phyloP scores from a whole-genome alignment of 768 basidiomycete genomes.

The Rhodosporidiobolus sp. region DNA sequence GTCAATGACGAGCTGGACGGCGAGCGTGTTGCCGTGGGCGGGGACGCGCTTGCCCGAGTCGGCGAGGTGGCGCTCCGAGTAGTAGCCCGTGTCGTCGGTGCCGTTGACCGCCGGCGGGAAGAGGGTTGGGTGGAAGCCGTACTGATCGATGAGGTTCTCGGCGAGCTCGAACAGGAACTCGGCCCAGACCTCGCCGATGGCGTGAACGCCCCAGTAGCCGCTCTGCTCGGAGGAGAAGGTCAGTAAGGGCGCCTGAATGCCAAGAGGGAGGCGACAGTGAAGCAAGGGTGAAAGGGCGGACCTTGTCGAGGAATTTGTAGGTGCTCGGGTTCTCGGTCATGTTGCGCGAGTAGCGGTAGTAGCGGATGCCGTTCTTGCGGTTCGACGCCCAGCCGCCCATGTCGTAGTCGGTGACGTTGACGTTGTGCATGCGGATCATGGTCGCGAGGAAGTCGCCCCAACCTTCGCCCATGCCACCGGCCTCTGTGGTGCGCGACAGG shows the following conservation, averaged over 20 bases:
- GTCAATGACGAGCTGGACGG: slow-evolving; percentile 65
- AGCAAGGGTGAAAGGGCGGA: no score
- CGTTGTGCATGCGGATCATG: slow-evolving; percentile 49
- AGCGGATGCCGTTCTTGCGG: slow-evolving; percentile 51
- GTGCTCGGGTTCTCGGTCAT: slow-evolving; percentile 27
- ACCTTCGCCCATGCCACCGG: slow-evolving; percentile 74
- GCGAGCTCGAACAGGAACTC: slow-evolving; percentile 50
- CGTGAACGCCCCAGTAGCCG: slow-evolving; percentile 55
- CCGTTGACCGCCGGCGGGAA: slow-evolving; percentile 70
- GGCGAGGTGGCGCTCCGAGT: slow-evolving; percentile 52
- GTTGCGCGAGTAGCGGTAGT: slow-evolving; percentile 66
- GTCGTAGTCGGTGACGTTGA: slow-evolving; percentile 44
- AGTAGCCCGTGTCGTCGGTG: slow-evolving; percentile 59
- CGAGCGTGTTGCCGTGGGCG: slow-evolving; percentile 84
- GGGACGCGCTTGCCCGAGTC: slow-evolving; percentile 64
- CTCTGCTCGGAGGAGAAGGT: neutral
- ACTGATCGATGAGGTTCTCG: slow-evolving; percentile 44
- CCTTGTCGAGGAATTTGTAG: slow-evolving; percentile 65
- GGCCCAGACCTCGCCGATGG: slow-evolving; percentile 90
- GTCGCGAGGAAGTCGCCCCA: slow-evolving; percentile 76
- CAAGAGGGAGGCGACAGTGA: neutral
- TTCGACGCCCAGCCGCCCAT: slow-evolving; percentile 77
- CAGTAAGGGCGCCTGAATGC: neutral
- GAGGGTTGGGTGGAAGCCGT: slow-evolving; percentile 49
- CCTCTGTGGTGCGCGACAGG: no score